Conservation (phyloP, 352 stramenopile genomes). For the Aphanomyces invadans region DNA sequence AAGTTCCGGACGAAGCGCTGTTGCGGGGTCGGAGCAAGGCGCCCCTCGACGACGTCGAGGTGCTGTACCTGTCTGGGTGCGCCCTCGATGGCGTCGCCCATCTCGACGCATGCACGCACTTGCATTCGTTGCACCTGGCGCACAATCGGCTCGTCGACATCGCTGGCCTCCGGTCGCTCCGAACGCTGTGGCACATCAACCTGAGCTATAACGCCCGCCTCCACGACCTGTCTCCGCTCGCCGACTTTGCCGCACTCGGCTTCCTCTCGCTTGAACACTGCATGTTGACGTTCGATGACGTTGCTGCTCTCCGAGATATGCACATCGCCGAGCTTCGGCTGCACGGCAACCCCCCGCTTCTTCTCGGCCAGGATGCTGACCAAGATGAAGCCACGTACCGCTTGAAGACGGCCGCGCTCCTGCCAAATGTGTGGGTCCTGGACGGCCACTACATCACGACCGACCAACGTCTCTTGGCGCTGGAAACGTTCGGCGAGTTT, state of each 20-base stretch:
- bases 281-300: slow-evolving; percentile 38
- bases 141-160: slow-evolving; percentile 44
- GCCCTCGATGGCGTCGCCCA: slow-evolving; percentile 45
- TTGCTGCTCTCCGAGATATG: slow-evolving; percentile 47
- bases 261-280: slow-evolving; percentile 53
- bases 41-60: slow-evolving; percentile 37
- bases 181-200: slow-evolving; percentile 45
- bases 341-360: slow-evolving; percentile 32
- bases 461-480: slow-evolving; percentile 33
- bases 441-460: slow-evolving; percentile 50
- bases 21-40: slow-evolving; percentile 46
- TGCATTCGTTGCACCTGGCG: slow-evolving; percentile 49
- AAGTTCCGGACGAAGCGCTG: slow-evolving; percentile 11
- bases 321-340: slow-evolving; percentile 49
- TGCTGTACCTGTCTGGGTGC: slow-evolving; percentile 45
- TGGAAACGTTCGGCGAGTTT: slow-evolving; percentile 38
- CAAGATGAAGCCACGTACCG: slow-evolving; percentile 29
- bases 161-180: slow-evolving; percentile 33
- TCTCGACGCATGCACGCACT: slow-evolving; percentile 34
- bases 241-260: slow-evolving; percentile 42
- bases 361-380: slow-evolving; percentile 23
- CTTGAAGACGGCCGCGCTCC: slow-evolving; percentile 38
- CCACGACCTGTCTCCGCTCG: slow-evolving; percentile 32
- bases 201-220: slow-evolving; percentile 41
- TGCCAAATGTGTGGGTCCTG: slow-evolving; percentile 52